These are phyloP conservation scores for Aureococcus anophagefferens DNA, from an alignment of 108 stramenopile genomes.

Conservation along the genomic window DNA sequence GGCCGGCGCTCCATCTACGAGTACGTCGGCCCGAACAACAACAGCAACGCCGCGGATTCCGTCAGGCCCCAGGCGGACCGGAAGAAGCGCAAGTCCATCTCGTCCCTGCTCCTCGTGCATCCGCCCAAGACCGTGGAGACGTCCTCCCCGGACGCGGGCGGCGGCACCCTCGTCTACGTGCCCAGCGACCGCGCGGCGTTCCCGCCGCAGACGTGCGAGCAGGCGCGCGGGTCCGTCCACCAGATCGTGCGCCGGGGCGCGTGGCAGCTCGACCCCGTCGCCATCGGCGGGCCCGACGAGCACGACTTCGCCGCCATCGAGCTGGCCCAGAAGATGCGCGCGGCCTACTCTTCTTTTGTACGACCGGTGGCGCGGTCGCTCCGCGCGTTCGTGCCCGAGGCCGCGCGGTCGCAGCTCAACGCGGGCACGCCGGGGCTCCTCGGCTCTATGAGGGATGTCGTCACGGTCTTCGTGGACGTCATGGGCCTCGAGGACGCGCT, in stretches of 20 bases:
- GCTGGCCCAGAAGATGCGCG: slow-evolving; percentile 68
- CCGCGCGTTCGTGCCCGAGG: not conserved
- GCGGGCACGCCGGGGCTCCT: not conserved
- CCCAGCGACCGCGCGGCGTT: not conserved
- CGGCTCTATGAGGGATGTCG: not conserved
- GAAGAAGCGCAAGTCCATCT: too few species aligned
- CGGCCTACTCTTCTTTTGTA: slow-evolving; percentile 43
- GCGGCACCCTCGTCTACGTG: too few species aligned
- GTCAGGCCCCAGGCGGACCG: too few species aligned
- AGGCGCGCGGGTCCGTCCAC: not conserved
- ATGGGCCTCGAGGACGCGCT: not conserved
- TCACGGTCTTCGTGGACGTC: not conserved
- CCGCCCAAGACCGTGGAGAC: too few species aligned
- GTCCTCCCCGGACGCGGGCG: too few species aligned
- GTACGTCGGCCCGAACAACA: too few species aligned
- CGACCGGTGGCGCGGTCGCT: not conserved
- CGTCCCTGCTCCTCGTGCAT: too few species aligned
- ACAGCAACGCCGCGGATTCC: too few species aligned
- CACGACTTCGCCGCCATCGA: slow-evolving; percentile 55
- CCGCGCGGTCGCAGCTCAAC: not conserved
- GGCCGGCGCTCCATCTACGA: too few species aligned
- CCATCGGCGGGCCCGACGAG: too few species aligned
- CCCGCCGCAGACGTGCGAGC: not conserved
- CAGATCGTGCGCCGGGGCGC: not conserved
- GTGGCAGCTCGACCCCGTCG: not conserved